Conservation (phyloP, 176 grass and related monocot species). For the Oryza rufipogon region DNA sequence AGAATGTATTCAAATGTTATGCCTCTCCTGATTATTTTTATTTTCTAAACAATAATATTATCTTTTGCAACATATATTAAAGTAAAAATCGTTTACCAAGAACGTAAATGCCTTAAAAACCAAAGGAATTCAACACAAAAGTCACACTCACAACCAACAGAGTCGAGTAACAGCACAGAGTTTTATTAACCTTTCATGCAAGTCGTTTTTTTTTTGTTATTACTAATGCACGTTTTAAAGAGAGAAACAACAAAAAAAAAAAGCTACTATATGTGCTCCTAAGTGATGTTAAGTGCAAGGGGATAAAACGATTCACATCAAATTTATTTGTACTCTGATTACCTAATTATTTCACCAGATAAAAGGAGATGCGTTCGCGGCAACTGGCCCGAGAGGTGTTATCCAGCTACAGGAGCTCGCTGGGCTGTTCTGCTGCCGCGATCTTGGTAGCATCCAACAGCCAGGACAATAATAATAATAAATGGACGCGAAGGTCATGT, state of each 20-base stretch:
- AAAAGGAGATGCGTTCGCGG: not conserved
- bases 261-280: not conserved
- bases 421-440: not conserved
- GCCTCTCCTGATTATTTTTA: not conserved
- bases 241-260: too few relatives aligned
- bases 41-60: too few relatives aligned
- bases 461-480: not conserved
- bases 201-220: too few relatives aligned
- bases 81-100: too few relatives aligned
- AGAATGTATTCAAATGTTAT: not conserved
- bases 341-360: not conserved
- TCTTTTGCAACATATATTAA: too few relatives aligned
- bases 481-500: not conserved
- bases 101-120: too few relatives aligned
- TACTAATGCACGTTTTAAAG: too few relatives aligned
- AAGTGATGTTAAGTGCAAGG: too few relatives aligned
- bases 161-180: not conserved
- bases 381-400: not conserved
- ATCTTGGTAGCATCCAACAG: not conserved
- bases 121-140: too few relatives aligned
- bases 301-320: not conserved
- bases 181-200: not conserved
- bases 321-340: not conserved
- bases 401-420: constrained; percentile 4
- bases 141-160: not conserved